Conservation (phyloP, 78 protist genomes). For the Dictyostelium firmibasis region DNA sequence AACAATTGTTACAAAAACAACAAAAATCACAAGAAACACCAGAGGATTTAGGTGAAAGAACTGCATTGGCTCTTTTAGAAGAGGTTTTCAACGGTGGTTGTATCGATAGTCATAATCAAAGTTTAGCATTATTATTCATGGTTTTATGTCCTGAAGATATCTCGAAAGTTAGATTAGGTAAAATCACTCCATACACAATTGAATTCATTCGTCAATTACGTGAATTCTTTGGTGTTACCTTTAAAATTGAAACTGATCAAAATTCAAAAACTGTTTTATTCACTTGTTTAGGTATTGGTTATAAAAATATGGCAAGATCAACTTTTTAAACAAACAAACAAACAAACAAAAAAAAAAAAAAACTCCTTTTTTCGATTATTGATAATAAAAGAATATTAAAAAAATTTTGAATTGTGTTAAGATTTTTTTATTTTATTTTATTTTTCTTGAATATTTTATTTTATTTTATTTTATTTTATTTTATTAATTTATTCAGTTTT, state of each 20-base stretch:
- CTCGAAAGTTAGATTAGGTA: constrained; percentile 92
- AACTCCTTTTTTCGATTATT: no score
- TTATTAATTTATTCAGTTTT: not conserved
- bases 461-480: not conserved
- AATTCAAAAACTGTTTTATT: constrained; percentile 68
- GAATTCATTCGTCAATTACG: constrained; percentile 48
- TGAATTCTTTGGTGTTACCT: constrained; percentile 83
- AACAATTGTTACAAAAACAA: not conserved
- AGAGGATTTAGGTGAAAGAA: constrained; percentile 88
- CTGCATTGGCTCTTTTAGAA: constrained; percentile 81
- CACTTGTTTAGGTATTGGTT: constrained; percentile 83
- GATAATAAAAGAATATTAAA: not conserved
- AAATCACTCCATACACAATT: constrained; percentile 73
- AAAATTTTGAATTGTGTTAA: not conserved
- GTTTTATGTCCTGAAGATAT: constrained; percentile 95
- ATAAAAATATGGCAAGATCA: constrained; percentile 76
- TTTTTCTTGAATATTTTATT: no score
- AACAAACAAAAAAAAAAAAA: not conserved
- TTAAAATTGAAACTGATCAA: constrained; percentile 70
- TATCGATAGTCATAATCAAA: constrained; percentile 90
- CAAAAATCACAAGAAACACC: constrained; percentile 60
- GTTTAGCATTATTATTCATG: constrained; percentile 90
- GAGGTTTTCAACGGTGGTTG: constrained; percentile 91
- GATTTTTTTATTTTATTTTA: not conserved
- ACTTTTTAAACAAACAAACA: constrained; percentile 36